Conservation (phyloP, 2,329 filamentous ascomycete genomes). For the Hypoxylon sp. region DNA sequence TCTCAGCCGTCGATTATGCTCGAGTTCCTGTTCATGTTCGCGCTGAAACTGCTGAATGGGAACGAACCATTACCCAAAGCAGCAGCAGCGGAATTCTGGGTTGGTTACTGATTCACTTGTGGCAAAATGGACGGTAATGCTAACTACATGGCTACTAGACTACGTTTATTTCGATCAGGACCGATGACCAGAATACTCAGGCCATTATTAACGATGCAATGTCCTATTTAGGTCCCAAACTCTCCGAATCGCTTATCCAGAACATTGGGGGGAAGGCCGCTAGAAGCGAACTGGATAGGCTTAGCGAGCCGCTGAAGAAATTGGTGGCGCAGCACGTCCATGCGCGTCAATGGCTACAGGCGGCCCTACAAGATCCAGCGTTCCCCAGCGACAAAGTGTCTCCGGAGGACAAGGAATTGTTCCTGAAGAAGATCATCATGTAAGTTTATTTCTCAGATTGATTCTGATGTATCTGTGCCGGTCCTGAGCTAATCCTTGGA, state of each 20-base stretch:
- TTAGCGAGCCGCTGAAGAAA: constrained; percentile 79
- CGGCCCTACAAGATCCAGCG: constrained; percentile 66
- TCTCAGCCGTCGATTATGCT: constrained; percentile 68
- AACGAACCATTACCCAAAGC: constrained; percentile 82
- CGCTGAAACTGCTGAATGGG: constrained; percentile 76
- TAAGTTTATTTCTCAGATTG: constrained; percentile 53
- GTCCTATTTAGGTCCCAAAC: constrained; percentile 69
- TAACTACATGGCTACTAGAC: constrained; percentile 56
- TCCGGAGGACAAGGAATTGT: constrained; percentile 70
- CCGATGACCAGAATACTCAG: constrained; percentile 59
- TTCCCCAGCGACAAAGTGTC: constrained; percentile 73
- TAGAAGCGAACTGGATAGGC: constrained; percentile 78
- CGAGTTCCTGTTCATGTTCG: constrained; percentile 78
- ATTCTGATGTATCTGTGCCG: not conserved
- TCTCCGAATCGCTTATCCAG: constrained; percentile 71
- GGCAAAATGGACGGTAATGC: not conserved
- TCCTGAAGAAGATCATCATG: constrained; percentile 75
- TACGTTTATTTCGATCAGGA: constrained; percentile 64
- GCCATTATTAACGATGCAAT: constrained; percentile 64
- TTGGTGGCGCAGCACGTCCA: constrained; percentile 69
- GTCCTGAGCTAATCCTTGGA: constrained; percentile 17
- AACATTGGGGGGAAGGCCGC: constrained; percentile 78
- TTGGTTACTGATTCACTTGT: constrained; percentile 54
- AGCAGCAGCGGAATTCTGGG: constrained; percentile 82
- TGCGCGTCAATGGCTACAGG: constrained; percentile 73